These are phyloP conservation scores for Canavalia gladiata DNA, from an alignment of 306 rosid species.

Conservation along the genomic window DNA sequence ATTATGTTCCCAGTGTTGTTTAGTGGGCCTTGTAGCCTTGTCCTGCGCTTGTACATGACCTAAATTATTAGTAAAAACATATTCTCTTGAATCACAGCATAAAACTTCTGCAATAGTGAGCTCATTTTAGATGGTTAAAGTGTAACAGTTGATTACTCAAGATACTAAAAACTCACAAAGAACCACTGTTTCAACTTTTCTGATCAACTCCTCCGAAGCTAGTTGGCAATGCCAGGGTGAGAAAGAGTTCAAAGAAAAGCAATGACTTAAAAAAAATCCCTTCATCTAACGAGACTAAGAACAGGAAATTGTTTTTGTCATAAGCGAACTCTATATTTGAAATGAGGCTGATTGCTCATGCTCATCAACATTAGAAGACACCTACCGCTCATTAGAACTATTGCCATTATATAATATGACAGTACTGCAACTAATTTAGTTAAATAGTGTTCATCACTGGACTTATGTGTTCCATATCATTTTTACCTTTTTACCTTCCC, in stretches of 20 bases:
- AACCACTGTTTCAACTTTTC: neutral
- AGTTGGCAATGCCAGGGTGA: neutral
- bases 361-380: neutral
- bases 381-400: neutral
- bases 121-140: neutral
- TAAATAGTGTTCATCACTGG: neutral
- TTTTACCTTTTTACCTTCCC: neutral
- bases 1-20: neutral
- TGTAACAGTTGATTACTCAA: slow-evolving; percentile 1
- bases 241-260: slow-evolving; percentile 15
- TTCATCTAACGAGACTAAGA: neutral
- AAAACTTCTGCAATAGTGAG: neutral
- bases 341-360: neutral
- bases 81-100: neutral
- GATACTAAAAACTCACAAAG: slow-evolving; percentile 4
- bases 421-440: neutral
- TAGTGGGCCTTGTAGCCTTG: neutral
- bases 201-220: slow-evolving; percentile 15
- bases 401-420: neutral
- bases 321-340: neutral
- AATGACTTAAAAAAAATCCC: neutral
- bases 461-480: too few species aligned
- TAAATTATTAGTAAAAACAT: slow-evolving; percentile 9
- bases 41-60: neutral
- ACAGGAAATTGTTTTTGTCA: slow-evolving; percentile 19